Conservation (phyloP, 2,329 filamentous ascomycete genomes). For the Claviceps maximensis region DNA sequence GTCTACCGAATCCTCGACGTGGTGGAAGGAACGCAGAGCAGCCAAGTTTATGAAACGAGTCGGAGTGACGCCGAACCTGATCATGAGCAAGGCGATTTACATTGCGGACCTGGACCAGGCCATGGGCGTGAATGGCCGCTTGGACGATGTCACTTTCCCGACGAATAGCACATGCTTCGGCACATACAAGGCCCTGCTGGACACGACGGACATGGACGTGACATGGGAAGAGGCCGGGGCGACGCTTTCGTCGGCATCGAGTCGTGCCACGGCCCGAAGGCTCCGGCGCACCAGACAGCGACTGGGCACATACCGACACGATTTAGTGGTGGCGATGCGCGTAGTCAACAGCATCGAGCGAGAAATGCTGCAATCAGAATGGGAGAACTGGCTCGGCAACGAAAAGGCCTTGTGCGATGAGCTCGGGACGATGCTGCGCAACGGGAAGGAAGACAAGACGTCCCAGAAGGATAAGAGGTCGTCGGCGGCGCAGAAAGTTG, state of each 20-base stretch:
- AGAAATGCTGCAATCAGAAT: slow-evolving; percentile 76
- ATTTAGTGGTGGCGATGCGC: slow-evolving; percentile 79
- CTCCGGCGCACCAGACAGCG: slow-evolving; percentile 71
- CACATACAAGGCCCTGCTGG: slow-evolving; percentile 48
- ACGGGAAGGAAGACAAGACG: slow-evolving; percentile 10
- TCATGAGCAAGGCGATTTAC: slow-evolving; percentile 80
- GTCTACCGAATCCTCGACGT: slow-evolving; percentile 57
- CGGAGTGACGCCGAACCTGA: slow-evolving; percentile 63
- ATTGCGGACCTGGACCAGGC: slow-evolving; percentile 65
- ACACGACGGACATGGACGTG: slow-evolving; percentile 43
- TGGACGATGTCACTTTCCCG: slow-evolving; percentile 22
- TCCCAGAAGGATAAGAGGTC: slow-evolving; percentile 12
- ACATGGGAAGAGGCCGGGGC: slow-evolving; percentile 40
- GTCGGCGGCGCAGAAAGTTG: slow-evolving; percentile 18
- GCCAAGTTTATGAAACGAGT: slow-evolving; percentile 68
- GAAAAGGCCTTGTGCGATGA: slow-evolving; percentile 67
- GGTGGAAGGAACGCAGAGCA: slow-evolving; percentile 78
- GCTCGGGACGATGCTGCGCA: slow-evolving; percentile 31
- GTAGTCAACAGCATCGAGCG: slow-evolving; percentile 81
- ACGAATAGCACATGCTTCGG: slow-evolving; percentile 43
- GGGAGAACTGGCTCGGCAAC: slow-evolving; percentile 80
- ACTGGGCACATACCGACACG: slow-evolving; percentile 74
- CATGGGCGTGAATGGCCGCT: slow-evolving; percentile 22
- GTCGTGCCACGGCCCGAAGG: slow-evolving; percentile 44
- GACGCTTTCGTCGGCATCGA: slow-evolving; percentile 31